Evolutionary conservation across 139 green algal species (phyloP).

Genomic region (Picochlorum sp.): DNA sequence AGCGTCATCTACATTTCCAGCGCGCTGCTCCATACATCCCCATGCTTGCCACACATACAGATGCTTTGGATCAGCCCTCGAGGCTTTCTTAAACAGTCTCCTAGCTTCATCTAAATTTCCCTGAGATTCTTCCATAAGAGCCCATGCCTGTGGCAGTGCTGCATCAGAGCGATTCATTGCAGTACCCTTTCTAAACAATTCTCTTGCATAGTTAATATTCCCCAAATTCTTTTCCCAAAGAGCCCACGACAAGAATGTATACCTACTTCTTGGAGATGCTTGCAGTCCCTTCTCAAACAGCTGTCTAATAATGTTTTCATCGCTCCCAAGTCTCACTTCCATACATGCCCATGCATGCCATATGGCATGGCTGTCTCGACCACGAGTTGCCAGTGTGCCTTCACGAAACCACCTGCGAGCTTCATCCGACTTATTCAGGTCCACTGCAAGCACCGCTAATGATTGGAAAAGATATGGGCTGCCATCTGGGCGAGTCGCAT

Average conservation of each 20-base stretch:
- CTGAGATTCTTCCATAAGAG: conserved; percentile 56
- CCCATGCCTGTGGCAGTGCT: conserved; percentile 64
- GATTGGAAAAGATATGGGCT: conserved; percentile 83
- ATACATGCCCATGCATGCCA: conserved; percentile 84
- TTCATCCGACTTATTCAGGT: conserved; percentile 61
- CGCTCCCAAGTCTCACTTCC: conserved; percentile 48
- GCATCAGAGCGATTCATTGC: conserved; percentile 74
- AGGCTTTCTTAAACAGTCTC: conserved; percentile 54
- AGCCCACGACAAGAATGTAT: conserved; percentile 64
- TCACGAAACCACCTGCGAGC: conserved; percentile 73
- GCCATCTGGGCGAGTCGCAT: conserved; percentile 18
- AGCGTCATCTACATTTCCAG: conserved; percentile 58
- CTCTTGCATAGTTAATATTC: conserved; percentile 46
- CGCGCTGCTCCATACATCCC: conserved; percentile 75
- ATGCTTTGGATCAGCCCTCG: conserved; percentile 55
- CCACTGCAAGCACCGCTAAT: conserved; percentile 65
- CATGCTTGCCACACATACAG: conserved; percentile 83
- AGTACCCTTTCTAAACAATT: conserved; percentile 64
- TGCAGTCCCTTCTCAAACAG: conserved; percentile 55
- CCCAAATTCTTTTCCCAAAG: conserved; percentile 63
- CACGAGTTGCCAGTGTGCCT: conserved; percentile 46
- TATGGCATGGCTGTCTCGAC: conserved; percentile 46
- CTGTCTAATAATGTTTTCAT: conserved; percentile 40
- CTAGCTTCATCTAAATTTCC: conserved; percentile 50
- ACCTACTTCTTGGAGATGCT: conserved; percentile 40